phyloP scores from a whole-genome alignment of 106 monocot genomes.

The Phalaenopsis aphrodite region DNA sequence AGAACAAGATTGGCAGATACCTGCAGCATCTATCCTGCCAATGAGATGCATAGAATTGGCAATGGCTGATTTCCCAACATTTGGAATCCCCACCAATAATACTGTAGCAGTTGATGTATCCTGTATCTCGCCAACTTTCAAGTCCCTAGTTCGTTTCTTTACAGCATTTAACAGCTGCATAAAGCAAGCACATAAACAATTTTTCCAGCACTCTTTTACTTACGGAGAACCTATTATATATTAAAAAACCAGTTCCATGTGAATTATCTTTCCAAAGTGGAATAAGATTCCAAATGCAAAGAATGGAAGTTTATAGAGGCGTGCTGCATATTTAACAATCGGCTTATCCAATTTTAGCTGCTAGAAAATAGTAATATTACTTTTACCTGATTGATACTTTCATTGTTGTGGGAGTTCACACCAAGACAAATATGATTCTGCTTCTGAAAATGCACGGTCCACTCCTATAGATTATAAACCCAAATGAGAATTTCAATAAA shows the following conservation, averaged over 20 bases:
- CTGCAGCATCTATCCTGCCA: conserved; percentile 72
- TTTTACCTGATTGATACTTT: conserved; percentile 57
- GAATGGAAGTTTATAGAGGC: background rate
- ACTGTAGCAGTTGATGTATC: conserved; percentile 66
- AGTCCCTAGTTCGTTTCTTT: conserved; percentile 27
- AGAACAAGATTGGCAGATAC: conserved; percentile 21
- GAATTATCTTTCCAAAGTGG: background rate
- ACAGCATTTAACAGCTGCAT: conserved; percentile 54
- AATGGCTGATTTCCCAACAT: conserved; percentile 87
- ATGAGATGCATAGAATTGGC: conserved; percentile 72
- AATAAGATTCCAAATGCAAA: background rate
- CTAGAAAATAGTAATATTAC: background rate
- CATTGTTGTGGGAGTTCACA: conserved; percentile 69
- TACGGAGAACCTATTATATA: background rate
- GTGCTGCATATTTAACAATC: background rate
- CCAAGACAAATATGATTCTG: conserved; percentile 36
- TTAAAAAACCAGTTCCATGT: background rate
- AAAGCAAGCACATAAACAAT: conserved; percentile 6
- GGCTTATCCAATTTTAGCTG: background rate
- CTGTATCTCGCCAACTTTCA: conserved; percentile 28
- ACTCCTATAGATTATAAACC: conserved; percentile 30
- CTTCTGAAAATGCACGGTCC: conserved; percentile 44
- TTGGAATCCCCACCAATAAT: conserved; percentile 71
- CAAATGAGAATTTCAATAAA: background rate
- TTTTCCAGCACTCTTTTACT: background rate